phyloP scores from a whole-genome alignment of 1,284 basidiomycete species.

The Fistulinella staudtii region DNA sequence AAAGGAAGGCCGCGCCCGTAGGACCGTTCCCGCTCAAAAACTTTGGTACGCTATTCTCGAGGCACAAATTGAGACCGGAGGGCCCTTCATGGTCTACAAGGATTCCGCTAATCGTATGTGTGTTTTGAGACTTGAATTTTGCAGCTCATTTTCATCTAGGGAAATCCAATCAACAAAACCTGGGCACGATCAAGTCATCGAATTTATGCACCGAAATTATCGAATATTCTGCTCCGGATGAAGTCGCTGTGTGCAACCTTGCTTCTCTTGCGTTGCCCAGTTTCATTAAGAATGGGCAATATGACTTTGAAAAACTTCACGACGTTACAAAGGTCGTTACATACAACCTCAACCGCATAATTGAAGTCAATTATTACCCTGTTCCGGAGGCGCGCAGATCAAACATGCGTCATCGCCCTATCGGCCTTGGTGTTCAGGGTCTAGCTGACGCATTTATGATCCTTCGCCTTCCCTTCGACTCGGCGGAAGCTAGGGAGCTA shows the following conservation, averaged over 20 bases:
- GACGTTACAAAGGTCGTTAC: constrained; percentile 91
- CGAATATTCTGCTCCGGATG: constrained; percentile 97
- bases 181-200: constrained; percentile 99
- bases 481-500: constrained; percentile 79
- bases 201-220: constrained; percentile 99
- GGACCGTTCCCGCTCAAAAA: constrained; percentile 93
- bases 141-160: constrained; percentile 38
- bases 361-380: constrained; percentile 94
- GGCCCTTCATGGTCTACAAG: constrained; percentile 99
- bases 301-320: constrained; percentile 95
- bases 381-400: constrained; percentile 87
- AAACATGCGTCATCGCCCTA: constrained; percentile 97
- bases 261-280: constrained; percentile 95
- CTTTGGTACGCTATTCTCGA: constrained; percentile 98
- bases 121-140: not conserved
- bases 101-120: constrained; percentile 76
- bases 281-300: constrained; percentile 71
- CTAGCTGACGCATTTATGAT: constrained; percentile 99
- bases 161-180: constrained; percentile 98
- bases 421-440: constrained; percentile 97
- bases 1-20: constrained; percentile 84
- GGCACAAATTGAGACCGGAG: constrained; percentile 97
- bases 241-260: constrained; percentile 98
- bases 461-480: constrained; percentile 94
- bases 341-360: constrained; percentile 92